Evolutionary conservation across 202 grass and related monocot genomes (phyloP).

Genomic region (Digitaria exilis): DNA sequence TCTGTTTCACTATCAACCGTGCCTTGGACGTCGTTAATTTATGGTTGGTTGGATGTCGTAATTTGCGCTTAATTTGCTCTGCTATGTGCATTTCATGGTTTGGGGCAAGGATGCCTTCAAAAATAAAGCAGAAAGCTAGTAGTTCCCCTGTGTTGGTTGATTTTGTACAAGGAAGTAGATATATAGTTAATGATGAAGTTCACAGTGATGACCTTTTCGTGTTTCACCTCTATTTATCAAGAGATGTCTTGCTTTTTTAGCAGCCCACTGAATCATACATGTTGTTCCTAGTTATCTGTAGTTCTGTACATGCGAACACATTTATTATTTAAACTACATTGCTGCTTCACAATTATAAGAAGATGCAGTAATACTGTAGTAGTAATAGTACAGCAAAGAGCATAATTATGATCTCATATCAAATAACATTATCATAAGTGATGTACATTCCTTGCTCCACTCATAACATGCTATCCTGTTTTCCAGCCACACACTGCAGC

Average conservation of each 20-base stretch:
- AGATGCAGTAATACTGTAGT: background rate
- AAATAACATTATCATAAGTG: background rate
- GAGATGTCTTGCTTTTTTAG: slow-evolving; percentile 23
- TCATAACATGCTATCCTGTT: slow-evolving; percentile 15
- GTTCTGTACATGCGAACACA: background rate
- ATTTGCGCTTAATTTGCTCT: slow-evolving; percentile 10
- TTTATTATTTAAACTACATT: background rate
- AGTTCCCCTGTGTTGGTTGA: background rate
- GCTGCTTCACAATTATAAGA: background rate
- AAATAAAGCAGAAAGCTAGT: background rate
- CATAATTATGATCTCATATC: background rate
- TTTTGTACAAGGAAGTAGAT: background rate
- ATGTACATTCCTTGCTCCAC: slow-evolving; percentile 2
- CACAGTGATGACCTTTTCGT: background rate
- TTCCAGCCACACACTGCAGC: slow-evolving; percentile 38
- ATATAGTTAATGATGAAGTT: background rate
- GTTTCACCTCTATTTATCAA: background rate
- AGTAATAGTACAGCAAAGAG: background rate
- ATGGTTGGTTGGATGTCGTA: no score
- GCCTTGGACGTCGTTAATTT: no score
- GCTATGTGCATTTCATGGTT: background rate
- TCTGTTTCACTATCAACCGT: background rate
- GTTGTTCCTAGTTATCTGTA: background rate
- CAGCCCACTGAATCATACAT: slow-evolving; percentile 2
- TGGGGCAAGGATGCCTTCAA: background rate